Evolutionary conservation across 768 basidiomycete genomes (phyloP).

Genomic region (Exsudoporus frostii): DNA sequence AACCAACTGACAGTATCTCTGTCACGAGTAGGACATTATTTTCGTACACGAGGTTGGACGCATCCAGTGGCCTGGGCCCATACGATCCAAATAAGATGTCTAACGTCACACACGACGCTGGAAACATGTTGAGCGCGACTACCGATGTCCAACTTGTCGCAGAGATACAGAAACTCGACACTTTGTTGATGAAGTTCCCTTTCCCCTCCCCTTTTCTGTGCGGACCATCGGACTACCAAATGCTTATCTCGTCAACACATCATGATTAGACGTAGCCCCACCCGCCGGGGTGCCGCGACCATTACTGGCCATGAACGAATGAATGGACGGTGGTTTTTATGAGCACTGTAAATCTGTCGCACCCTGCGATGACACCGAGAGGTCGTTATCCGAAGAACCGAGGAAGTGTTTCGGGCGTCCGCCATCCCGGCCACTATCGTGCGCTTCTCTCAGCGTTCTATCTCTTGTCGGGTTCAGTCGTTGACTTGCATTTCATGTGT

Average conservation of each 20-base stretch:
- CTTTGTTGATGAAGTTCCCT: background rate
- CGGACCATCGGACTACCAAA: background rate
- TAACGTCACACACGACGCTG: background rate
- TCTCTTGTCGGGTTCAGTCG: background rate
- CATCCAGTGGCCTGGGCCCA: no score
- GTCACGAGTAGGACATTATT: no score
- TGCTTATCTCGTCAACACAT: background rate
- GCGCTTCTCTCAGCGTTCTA: background rate
- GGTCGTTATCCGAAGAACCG: background rate
- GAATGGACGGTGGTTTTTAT: no score
- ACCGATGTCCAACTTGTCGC: no score
- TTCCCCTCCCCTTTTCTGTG: no score
- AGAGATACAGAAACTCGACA: no score
- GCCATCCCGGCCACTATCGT: background rate
- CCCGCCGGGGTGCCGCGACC: background rate
- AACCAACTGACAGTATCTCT: background rate
- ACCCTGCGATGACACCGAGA: background rate
- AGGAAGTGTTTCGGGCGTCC: background rate
- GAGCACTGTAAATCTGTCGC: background rate
- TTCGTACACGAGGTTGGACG: background rate
- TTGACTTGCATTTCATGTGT: background rate
- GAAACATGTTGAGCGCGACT: background rate
- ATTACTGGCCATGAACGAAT: background rate
- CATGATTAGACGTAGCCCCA: no score
- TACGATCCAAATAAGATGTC: no score